Base-by-base conservation (phyloP, 2,329 filamentous ascomycete genomes). In the Cladosporium oxysporum region DNA sequence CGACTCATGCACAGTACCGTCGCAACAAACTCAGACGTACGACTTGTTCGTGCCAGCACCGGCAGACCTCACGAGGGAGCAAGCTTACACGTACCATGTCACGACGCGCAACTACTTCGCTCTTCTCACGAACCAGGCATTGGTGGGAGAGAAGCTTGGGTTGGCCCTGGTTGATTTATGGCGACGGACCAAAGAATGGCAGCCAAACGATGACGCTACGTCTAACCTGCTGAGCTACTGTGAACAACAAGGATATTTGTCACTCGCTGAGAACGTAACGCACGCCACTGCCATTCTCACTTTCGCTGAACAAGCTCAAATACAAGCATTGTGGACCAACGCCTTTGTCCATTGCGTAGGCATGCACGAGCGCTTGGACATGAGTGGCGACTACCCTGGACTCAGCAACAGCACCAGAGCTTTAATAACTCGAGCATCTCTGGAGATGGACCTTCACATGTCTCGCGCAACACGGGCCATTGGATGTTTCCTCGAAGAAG, bases 311-410 rank as follows among this genome's bases (percentile, higher is more conserved):
- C 80, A 83, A 26, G 89, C 88, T 69, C 84, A 85, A 61, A 77
- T 90, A 29, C 82, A 81, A 62, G 83, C 87, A n/a, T 77, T 91
- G 14, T 94, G 91, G 81, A 83, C 88, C 12, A 85, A 91, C 72
- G 88, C 91, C 0, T 92, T 93, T 76, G 84, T 86, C 16, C 91
- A 95, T 73, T 92, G 91, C 73, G 89, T 90, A 41, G 91, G 91
- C 52, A 93, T 94, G 91, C 85, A 85, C 67, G 86, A 90, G 23
- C 80, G 81, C 29, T 68, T 93, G 5, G 79, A 82, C 49, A 72
- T 78, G 6, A 85, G 84, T 69, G 75, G 83, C 1, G 90, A 91
- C 68, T 91, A 88, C 67, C 79, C 84, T 75, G 88, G 89, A 79
- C 71, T 85, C 78, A 61, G 61, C 29, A 29, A 67, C 6, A 64